These are phyloP conservation scores for Dactylellina cionopaga DNA, from an alignment of 2,329 filamentous ascomycete genomes.

Conservation along the genomic window DNA sequence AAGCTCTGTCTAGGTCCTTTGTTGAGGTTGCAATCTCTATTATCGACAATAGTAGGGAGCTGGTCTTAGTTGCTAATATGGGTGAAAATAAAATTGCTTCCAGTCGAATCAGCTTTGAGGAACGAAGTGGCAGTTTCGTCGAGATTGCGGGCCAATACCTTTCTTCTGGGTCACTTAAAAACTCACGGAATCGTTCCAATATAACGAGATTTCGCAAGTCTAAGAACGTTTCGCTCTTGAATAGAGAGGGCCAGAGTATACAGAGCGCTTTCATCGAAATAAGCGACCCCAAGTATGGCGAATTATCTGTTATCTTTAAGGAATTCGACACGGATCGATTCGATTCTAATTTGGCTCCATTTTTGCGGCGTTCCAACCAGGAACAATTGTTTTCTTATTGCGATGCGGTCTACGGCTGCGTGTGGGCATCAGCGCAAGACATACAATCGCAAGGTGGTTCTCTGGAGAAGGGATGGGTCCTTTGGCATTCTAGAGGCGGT, in stretches of 20 bases:
- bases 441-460: background rate
- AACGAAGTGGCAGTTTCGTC: background rate
- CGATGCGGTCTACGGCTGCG: slow-evolving; percentile 9
- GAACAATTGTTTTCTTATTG: slow-evolving; percentile 2
- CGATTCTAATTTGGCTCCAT: too few species aligned
- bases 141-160: background rate
- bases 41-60: background rate
- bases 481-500: slow-evolving; percentile 9
- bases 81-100: background rate
- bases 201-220: too few species aligned
- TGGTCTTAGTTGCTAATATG: background rate
- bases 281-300: background rate
- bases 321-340: background rate
- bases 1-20: background rate
- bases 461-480: background rate
- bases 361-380: too few species aligned
- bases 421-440: background rate
- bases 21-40: background rate
- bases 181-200: too few species aligned
- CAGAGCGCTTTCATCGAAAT: background rate
- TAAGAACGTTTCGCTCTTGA: background rate
- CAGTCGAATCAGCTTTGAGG: slow-evolving; percentile 9
- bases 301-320: background rate
- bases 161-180: background rate
- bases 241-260: too few species aligned